Percentiles rank a stretch among this genome's conserved stretches.
Evolutionary conservation across 495 filamentous ascomycete genomes (phyloP).

Genomic region (Staphylotrichum longicolle): DNA sequence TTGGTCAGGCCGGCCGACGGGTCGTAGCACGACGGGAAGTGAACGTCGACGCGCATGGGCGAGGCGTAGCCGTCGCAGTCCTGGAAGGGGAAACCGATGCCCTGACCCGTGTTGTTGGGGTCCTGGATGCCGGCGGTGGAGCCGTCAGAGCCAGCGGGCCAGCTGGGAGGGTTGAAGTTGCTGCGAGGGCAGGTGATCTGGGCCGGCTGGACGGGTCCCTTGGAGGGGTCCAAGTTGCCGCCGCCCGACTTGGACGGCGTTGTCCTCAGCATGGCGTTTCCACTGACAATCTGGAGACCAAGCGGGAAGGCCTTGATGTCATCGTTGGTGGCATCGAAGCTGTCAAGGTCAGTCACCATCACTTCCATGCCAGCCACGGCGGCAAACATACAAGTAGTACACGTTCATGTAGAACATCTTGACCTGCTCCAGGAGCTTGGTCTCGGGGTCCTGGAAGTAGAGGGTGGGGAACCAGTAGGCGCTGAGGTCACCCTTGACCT

Average conservation of each 20-base stretch:
- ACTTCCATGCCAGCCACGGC: neutral
- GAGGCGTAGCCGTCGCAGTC: constrained; percentile 53
- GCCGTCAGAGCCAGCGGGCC: constrained; percentile 47
- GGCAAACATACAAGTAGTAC: constrained; percentile 61
- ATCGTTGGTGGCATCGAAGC: constrained; percentile 54
- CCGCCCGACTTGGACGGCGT: constrained; percentile 35
- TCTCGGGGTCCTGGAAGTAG: constrained; percentile 59
- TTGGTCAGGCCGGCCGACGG: constrained; percentile 54
- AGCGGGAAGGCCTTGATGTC: constrained; percentile 64
- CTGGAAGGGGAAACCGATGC: constrained; percentile 51
- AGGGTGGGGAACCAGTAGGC: constrained; percentile 77
- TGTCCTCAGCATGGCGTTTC: constrained; percentile 53
- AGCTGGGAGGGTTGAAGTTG: constrained; percentile 51
- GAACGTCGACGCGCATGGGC: constrained; percentile 56
- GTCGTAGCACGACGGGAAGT: constrained; percentile 58
- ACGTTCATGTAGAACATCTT: constrained; percentile 58
- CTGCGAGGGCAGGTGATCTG: constrained; percentile 47
- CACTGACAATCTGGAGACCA: constrained; percentile 70
- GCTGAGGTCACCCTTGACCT: constrained; percentile 63
- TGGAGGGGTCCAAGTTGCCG: constrained; percentile 41
- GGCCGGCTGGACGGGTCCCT: constrained; percentile 44
- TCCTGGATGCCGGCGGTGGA: constrained; percentile 48
- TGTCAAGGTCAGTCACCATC: neutral
- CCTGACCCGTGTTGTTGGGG: constrained; percentile 48
- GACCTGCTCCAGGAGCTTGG: constrained; percentile 66